These are phyloP conservation scores for Tolypocladium tropicale DNA, from an alignment of 2,329 filamentous ascomycete species.

Conservation along the genomic window DNA sequence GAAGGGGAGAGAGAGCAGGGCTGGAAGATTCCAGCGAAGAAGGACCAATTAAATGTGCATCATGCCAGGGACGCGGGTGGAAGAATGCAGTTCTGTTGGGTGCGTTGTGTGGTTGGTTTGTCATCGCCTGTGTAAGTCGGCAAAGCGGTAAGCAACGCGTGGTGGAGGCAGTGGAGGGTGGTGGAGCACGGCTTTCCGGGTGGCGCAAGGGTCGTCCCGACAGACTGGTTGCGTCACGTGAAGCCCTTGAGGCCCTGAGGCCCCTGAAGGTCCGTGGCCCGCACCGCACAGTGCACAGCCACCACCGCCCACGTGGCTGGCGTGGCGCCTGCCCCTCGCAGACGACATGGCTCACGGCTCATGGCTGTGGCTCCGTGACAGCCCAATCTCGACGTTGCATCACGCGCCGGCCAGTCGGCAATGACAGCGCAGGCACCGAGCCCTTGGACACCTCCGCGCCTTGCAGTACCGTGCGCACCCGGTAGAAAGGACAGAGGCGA, in stretches of 20 bases:
- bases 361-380: background rate
- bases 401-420: background rate
- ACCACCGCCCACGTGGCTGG: background rate
- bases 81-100: background rate
- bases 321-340: background rate
- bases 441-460: background rate
- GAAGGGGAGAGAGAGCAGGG: background rate
- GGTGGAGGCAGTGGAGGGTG: background rate
- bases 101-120: background rate
- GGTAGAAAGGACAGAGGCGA: background rate
- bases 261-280: no score
- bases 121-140: background rate
- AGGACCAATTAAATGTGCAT: background rate
- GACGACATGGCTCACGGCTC: no score
- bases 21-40: background rate
- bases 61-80: background rate
- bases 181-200: background rate
- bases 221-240: background rate
- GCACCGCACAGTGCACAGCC: background rate
- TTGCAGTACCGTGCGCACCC: background rate
- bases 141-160: background rate
- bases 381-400: background rate
- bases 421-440: background rate
- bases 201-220: constrained; percentile 1
- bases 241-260: no score